Base-by-base conservation (phyloP, 2,329 filamentous ascomycete genomes). In the Paecilomyces sp. region DNA sequence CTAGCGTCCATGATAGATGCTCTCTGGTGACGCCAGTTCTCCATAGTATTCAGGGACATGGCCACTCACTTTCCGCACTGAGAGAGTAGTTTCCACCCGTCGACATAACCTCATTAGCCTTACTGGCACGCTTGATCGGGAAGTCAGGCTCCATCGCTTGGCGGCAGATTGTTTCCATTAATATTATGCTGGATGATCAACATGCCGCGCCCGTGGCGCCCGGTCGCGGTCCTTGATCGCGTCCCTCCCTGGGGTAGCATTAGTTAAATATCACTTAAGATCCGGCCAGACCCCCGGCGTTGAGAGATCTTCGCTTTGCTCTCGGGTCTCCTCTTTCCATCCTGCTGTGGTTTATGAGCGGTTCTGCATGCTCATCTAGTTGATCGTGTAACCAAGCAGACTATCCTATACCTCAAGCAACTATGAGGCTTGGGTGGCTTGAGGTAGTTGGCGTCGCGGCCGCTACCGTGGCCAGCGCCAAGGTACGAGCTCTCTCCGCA, bases 401-500 rank as follows among this genome's bases (percentile, higher is more conserved):
- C 24, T 53, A 28, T n/a, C 50, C 51, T 30, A 24, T 22, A 28
- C 28, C 36, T 36, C 55, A 18, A 57, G 61, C 62, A 66, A 68
- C 56, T 55, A 76, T 76, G 74, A 74, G 68, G 68, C 65, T 73
- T 61, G 64, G 67, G 60, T 74, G 68, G 71, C 58, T 74, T 25
- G 67, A 74, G 65, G 65, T 67, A n/a, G 68, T 64, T 55, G 68
- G 64, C 33, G 58, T 75, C 60, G 65, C 68, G 61, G 66, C 68
- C 57, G 69, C 70, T 47, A 70, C 69, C 9, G 67, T 72, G 41
- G 72, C 64, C 54, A 68, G 63, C 62, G 74, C 71, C 54, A 60
- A 71, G 64, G 74, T 76, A 63, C 59, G 63, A 8, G 31, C n/a
- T n/a, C 3, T 60, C 56, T 3, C 33, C 47, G 33, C 57, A 52